Conservation (phyloP, 1,139 yeast genomes). For the Yamadazyma dendronema region DNA sequence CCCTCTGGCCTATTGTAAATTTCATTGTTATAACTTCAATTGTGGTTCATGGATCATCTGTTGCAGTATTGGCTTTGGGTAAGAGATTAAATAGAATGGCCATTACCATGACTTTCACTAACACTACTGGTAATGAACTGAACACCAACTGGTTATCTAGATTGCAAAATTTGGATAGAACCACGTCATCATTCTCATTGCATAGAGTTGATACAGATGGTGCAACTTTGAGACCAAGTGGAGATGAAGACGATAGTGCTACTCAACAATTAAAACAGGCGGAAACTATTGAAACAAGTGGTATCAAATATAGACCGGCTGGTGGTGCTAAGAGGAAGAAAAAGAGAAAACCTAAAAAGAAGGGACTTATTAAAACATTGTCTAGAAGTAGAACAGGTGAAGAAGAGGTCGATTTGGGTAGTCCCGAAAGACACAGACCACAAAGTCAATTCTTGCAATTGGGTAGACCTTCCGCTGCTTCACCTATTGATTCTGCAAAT, state of each 20-base stretch:
- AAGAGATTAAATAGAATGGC: constrained; percentile 89
- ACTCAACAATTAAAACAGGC: constrained; percentile 15
- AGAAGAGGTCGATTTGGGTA: constrained; percentile 12
- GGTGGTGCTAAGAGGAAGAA: constrained; percentile 66
- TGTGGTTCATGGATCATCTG: constrained; percentile 93
- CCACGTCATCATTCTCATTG: constrained; percentile 74
- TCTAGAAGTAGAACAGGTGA: constrained; percentile 27
- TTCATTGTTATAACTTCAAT: constrained; percentile 85
- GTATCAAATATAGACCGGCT: constrained; percentile 71
- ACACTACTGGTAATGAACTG: constrained; percentile 61
- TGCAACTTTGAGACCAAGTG: constrained; percentile 12
- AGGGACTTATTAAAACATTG: constrained; percentile 27
- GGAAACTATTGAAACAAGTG: constrained; percentile 59
- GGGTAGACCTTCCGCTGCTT: constrained; percentile 25
- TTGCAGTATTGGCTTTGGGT: constrained; percentile 89
- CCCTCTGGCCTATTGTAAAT: constrained; percentile 88
- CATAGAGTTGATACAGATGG: constrained; percentile 73
- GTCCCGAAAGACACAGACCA: constrained; percentile 35
- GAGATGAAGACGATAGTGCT: constrained; percentile 14
- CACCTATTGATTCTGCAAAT: neutral
- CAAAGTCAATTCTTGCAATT: constrained; percentile 43
- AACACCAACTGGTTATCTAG: constrained; percentile 80
- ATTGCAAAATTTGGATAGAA: constrained; percentile 72
- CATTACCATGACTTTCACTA: constrained; percentile 84
- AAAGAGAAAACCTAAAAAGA: constrained; percentile 37